A percentile compares a stretch with the other conserved stretches of the same genome.
Evolutionary conservation across 2,329 filamentous ascomycete species (phyloP).

Genomic region (Aureobasidium vineae): DNA sequence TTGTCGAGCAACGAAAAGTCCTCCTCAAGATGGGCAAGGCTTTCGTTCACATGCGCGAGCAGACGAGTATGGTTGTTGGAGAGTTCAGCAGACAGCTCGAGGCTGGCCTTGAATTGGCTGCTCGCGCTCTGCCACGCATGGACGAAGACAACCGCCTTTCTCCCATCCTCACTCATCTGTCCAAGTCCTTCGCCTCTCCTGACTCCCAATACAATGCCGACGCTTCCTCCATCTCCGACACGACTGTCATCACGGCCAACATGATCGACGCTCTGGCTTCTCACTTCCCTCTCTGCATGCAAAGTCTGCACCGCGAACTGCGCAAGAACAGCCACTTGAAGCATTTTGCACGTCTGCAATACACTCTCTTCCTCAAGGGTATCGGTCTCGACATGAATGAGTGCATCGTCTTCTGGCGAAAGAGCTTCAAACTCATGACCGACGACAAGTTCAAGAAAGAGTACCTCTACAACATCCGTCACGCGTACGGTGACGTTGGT

Average conservation of each 20-base stretch:
- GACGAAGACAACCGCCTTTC: conserved; percentile 93
- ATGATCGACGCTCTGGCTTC: conserved; percentile 76
- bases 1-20: conserved; percentile 77
- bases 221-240: conserved; percentile 57
- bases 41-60: conserved; percentile 83
- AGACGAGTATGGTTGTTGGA: conserved; percentile 81
- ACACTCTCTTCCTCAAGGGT: conserved; percentile 94
- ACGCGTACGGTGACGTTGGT: conserved; percentile 91
- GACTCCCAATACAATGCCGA: conserved; percentile 75
- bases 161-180: conserved; percentile 76
- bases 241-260: conserved; percentile 71
- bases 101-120: conserved; percentile 81
- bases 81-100: conserved; percentile 82
- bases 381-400: conserved; percentile 92
- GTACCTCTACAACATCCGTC: conserved; percentile 96
- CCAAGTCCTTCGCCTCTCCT: conserved; percentile 91
- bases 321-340: conserved; percentile 89
- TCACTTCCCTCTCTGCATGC: conserved; percentile 93
- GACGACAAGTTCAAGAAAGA: conserved; percentile 91
- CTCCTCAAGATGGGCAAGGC: conserved; percentile 79
- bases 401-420: conserved; percentile 86
- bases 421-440: conserved; percentile 77
- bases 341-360: conserved; percentile 89
- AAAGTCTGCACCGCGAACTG: conserved; percentile 79
- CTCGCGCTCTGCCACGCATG: conserved; percentile 83